phyloP scores from a whole-genome alignment of 345 rosid genomes.

The Populus tremula region DNA sequence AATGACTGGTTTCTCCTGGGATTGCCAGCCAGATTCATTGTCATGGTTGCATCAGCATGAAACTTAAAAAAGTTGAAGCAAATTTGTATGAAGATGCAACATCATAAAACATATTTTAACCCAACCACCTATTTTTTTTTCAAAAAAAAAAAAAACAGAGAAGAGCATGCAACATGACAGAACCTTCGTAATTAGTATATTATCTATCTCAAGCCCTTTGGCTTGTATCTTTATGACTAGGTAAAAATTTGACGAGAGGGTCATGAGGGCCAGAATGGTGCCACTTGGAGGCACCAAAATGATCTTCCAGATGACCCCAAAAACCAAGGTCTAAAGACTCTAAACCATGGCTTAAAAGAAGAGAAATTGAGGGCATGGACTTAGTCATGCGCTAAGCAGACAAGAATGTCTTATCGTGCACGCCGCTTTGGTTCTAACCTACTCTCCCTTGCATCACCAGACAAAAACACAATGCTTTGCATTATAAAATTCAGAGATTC shows the following conservation, averaged over 20 bases:
- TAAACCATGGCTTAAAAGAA: background rate
- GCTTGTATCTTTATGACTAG: constrained; percentile 1
- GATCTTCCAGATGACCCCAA: constrained; percentile 27
- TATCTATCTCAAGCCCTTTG: background rate
- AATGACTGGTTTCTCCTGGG: constrained; percentile 8
- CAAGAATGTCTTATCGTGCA: constrained; percentile 19
- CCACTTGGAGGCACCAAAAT: constrained; percentile 49
- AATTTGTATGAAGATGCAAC: too few relatives aligned
- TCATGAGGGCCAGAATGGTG: constrained; percentile 9
- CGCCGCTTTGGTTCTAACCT: constrained; percentile 17
- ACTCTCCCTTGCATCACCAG: constrained; percentile 13
- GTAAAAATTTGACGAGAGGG: constrained; percentile 29
- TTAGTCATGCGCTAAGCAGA: constrained; percentile 9
- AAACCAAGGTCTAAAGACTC: constrained; percentile 19
- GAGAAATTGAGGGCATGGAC: background rate
- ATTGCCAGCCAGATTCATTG: background rate
- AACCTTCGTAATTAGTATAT: too few relatives aligned
- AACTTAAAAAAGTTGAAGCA: too few relatives aligned
- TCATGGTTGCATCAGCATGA: background rate
- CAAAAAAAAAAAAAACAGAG: too few relatives aligned
- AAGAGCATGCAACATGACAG: too few relatives aligned
- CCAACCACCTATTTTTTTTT: too few relatives aligned
- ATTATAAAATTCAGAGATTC: constrained; percentile 6
- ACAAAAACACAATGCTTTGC: background rate
- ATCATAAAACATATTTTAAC: too few relatives aligned